Base-by-base conservation (phyloP, 345 rosid species). In the Chamaenerion angustifolium region DNA sequence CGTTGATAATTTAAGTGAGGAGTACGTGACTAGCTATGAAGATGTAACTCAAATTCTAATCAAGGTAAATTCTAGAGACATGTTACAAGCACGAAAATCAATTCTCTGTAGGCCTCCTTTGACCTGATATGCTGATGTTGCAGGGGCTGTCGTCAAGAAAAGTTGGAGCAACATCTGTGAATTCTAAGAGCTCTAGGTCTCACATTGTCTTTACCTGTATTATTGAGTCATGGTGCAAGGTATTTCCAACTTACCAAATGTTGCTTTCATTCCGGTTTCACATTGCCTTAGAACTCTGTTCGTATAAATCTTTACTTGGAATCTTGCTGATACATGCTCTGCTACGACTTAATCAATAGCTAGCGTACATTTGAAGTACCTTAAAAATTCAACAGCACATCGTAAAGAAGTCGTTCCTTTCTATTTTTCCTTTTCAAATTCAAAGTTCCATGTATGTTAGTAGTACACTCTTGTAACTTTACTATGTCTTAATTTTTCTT, bases 131-230 rank as follows among this genome's bases (percentile, higher is more conserved):
- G 13, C 45, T 17, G 40, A 18, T 10, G 41, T 13, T 60, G 46
- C 72, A 87, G 98, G 98, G 98, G 12, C 95, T 92, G 23, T 92
- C 96, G 57, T 82, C 70, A 63, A 82, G 85, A 64, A 92, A 87
- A 69, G 93, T 92, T 70, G 98, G 98, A 68, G 85, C 95, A 52
- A 92, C 98, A 55, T 80, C 87, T 67, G 63, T 82, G 47, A 87
- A 89, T 67, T 87, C 95, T 43, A 89, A 84, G 79, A 87, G 98
- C 70, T 92, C 98, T 48, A 75, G 96, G 62, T 92, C 98, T 19
- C 98, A 92, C 51, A 68, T 84, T 58, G 75, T 81, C n/a, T 83
- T 78, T 46, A 71, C 94, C 27, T 76, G 82, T 31, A 56, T 76
- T 21, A 57, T 83, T 5, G 94, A 83, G 62, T 76, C 88, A 31